Evolutionary conservation across 2,329 filamentous ascomycete genomes (phyloP).

Genomic region (Purpureocillium takamizusanense): DNA sequence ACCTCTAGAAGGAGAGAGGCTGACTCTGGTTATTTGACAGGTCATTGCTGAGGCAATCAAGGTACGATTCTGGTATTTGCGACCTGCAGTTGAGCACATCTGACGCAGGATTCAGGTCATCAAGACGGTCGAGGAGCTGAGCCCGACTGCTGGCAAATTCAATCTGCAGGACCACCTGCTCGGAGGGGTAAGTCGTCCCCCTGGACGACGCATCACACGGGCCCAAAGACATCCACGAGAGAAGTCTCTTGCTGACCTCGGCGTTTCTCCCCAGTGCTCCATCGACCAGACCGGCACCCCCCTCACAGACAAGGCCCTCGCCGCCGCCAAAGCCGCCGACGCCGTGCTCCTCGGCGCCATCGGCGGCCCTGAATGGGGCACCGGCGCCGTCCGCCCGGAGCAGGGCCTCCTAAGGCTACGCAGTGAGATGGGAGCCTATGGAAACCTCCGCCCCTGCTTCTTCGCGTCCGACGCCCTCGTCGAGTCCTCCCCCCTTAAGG

Average conservation of each 20-base stretch:
- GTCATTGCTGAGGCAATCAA: conserved; percentile 80
- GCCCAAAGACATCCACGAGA: too few relatives aligned
- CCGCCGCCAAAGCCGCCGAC: conserved; percentile 74
- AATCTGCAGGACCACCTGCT: conserved; percentile 85
- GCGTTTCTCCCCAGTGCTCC: conserved; percentile 53
- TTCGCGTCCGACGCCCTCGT: conserved; percentile 84
- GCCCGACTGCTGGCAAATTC: conserved; percentile 64
- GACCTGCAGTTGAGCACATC: conserved; percentile 7
- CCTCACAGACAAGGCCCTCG: conserved; percentile 74
- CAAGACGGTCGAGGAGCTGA: conserved; percentile 64
- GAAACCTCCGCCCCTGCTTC: conserved; percentile 92
- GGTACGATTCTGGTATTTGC: conserved; percentile 35
- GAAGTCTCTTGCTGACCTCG: conserved; percentile 1
- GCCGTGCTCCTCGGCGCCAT: conserved; percentile 90
- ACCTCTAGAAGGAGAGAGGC: neutral
- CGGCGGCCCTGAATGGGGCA: conserved; percentile 95
- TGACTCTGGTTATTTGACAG: conserved; percentile 21
- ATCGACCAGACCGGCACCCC: conserved; percentile 75
- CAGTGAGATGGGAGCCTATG: conserved; percentile 89
- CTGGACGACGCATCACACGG: too few relatives aligned
- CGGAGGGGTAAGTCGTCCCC: conserved; percentile 64
- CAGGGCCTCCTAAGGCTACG: conserved; percentile 85
- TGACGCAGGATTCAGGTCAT: conserved; percentile 49
- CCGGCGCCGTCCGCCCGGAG: conserved; percentile 78
- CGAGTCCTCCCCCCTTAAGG: conserved; percentile 78